Conservation (phyloP, 169 alveolate genomes). For the Cryptosporidium meleagridis region DNA sequence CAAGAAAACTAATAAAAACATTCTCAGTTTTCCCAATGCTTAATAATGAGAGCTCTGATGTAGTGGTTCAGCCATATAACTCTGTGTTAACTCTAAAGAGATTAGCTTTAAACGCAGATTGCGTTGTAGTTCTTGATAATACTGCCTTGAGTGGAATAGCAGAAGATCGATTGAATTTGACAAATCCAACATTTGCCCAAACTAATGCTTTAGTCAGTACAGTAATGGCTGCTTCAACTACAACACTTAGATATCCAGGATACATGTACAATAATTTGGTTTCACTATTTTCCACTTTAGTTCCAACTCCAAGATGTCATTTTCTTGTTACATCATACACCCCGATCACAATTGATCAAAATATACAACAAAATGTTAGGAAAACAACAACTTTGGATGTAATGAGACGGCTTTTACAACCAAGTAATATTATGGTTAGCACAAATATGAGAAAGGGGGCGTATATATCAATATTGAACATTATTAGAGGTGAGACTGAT, state of each 20-base stretch:
- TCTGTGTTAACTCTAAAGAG: constrained; percentile 92
- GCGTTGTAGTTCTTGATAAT: constrained; percentile 98
- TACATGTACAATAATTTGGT: constrained; percentile 97
- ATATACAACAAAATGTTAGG: constrained; percentile 83
- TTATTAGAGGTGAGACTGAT: constrained; percentile 94
- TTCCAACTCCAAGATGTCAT: constrained; percentile 99
- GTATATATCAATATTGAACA: constrained; percentile 92
- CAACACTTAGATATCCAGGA: constrained; percentile 96
- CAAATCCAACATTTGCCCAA: constrained; percentile 86
- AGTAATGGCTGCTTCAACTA: constrained; percentile 94
- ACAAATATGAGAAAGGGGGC: constrained; percentile 89
- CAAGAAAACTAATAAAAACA: constrained; percentile 89
- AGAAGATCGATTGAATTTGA: constrained; percentile 91
- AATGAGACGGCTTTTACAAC: constrained; percentile 96
- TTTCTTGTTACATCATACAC: constrained; percentile 98
- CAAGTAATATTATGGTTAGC: constrained; percentile 82
- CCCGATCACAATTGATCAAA: constrained; percentile 88
- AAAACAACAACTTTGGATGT: constrained; percentile 98
- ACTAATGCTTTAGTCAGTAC: constrained; percentile 85
- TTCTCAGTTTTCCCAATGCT: constrained; percentile 94
- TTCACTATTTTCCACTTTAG: constrained; percentile 96
- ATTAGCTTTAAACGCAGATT: constrained; percentile 93
- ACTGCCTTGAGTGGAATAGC: constrained; percentile 97
- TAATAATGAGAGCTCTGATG: constrained; percentile 94
- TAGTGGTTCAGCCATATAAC: constrained; percentile 99